A percentile compares a stretch with the other conserved stretches of the same genome.
Evolutionary conservation across 257 asterid genomes (phyloP).

Genomic region (Linderniella brevidens): DNA sequence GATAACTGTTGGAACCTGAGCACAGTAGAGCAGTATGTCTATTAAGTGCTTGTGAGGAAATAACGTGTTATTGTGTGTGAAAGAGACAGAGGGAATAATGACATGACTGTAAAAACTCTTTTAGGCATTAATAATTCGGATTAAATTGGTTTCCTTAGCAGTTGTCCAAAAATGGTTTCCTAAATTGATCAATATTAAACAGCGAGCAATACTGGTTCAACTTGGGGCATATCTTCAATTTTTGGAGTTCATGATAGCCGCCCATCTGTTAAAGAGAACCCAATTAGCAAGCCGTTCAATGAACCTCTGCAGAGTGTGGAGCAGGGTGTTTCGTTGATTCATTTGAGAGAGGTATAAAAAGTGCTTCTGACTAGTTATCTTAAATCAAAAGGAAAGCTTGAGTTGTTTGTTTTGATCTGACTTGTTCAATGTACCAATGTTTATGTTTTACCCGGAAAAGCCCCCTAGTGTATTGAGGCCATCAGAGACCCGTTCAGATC

Average conservation of each 20-base stretch:
- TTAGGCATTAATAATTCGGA: constrained; percentile 1
- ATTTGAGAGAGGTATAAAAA: constrained; percentile 85
- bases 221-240: constrained; percentile 92
- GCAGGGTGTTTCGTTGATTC: constrained; percentile 58
- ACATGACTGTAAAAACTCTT: not conserved
- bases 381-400: too few species aligned
- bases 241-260: constrained; percentile 61
- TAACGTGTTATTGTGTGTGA: too few species aligned
- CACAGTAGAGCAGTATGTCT: too few species aligned
- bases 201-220: constrained; percentile 45
- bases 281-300: constrained; percentile 31
- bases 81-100: too few species aligned
- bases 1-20: too few species aligned
- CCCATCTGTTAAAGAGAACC: constrained; percentile 36
- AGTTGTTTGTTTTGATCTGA: not conserved
- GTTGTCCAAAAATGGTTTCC: constrained; percentile 1
- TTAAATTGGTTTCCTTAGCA: constrained; percentile 1
- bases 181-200: constrained; percentile 9
- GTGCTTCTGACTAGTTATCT: not conserved
- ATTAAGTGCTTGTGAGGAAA: too few species aligned
- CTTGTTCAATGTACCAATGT: constrained; percentile 8
- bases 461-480: constrained; percentile 43
- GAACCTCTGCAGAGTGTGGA: constrained; percentile 56
- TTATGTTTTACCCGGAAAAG: constrained; percentile 14
- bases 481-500: constrained; percentile 31